phyloP scores from a whole-genome alignment of 345 rosid genomes.

The Viola odorata region DNA sequence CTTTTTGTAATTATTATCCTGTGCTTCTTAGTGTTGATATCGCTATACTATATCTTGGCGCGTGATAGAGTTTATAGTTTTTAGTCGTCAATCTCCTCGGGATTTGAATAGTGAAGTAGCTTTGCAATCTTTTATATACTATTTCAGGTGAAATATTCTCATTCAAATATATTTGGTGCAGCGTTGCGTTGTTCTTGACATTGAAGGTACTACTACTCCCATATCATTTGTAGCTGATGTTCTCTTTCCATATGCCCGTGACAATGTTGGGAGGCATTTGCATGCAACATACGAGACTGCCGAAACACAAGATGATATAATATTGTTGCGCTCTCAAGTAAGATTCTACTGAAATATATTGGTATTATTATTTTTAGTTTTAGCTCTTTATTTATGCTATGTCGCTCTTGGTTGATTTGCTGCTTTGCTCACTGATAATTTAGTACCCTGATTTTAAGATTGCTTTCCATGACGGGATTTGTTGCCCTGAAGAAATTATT shows the following conservation, averaged over 20 bases:
- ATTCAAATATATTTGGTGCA: constrained; percentile 33
- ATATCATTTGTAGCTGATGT: constrained; percentile 88
- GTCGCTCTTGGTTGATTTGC: background rate
- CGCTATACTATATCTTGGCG: too few relatives aligned
- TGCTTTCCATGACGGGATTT: too few relatives aligned
- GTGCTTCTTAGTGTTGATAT: constrained; percentile 1
- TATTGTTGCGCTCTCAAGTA: constrained; percentile 70
- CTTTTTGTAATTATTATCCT: background rate
- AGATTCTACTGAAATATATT: constrained; percentile 5
- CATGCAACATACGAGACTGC: constrained; percentile 58
- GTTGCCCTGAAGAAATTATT: background rate
- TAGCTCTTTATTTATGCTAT: background rate
- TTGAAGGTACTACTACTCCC: constrained; percentile 97
- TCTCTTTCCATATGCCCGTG: constrained; percentile 87
- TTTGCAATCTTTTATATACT: too few relatives aligned
- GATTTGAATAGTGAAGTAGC: background rate
- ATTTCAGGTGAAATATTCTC: background rate
- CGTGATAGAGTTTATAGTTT: too few relatives aligned
- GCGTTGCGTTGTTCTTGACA: constrained; percentile 86
- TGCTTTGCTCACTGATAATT: too few relatives aligned
- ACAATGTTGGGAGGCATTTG: constrained; percentile 81
- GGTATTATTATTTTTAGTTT: constrained; percentile 1
- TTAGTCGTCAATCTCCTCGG: background rate
- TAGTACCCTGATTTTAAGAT: too few relatives aligned
- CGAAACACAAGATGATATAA: constrained; percentile 76